These are phyloP conservation scores for Metarhizium album DNA, from an alignment of 2,329 filamentous ascomycete species.

Conservation along the genomic window DNA sequence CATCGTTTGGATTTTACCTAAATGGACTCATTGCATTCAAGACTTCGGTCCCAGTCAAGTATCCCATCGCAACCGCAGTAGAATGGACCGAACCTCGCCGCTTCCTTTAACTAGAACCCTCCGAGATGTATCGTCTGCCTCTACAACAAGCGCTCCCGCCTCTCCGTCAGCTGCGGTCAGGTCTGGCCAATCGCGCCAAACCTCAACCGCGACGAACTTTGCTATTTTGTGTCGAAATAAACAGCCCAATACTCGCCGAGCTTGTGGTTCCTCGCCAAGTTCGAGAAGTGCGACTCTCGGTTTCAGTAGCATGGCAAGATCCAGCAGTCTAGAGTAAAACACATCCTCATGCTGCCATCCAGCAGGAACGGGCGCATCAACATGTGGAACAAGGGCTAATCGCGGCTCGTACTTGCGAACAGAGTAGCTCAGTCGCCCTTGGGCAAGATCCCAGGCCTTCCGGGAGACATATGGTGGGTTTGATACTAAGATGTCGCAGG, in stretches of 20 bases:
- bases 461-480: conserved; percentile 89
- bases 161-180: conserved; percentile 19
- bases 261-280: conserved; percentile 60
- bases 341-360: conserved; percentile 33
- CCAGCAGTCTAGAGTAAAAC: conserved; percentile 59
- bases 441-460: conserved; percentile 26
- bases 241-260: conserved; percentile 46
- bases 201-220: conserved; percentile 36
- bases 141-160: conserved; percentile 14
- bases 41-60: not conserved
- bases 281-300: conserved; percentile 56
- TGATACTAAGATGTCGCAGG: conserved; percentile 60
- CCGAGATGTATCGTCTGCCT: conserved; percentile 4
- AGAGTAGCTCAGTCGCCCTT: conserved; percentile 48
- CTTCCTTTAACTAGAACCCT: conserved; percentile 32
- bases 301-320: conserved; percentile 36
- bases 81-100: conserved; percentile 37
- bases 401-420: conserved; percentile 75
- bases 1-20: too few relatives aligned
- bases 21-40: not conserved
- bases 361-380: conserved; percentile 17
- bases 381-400: conserved; percentile 58
- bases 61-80: conserved; percentile 8
- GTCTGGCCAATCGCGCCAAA: conserved; percentile 63
- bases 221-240: conserved; percentile 22